These are phyloP conservation scores for Oryza meridionalis DNA, from an alignment of 176 grass and related monocot genomes.

Conservation along the genomic window DNA sequence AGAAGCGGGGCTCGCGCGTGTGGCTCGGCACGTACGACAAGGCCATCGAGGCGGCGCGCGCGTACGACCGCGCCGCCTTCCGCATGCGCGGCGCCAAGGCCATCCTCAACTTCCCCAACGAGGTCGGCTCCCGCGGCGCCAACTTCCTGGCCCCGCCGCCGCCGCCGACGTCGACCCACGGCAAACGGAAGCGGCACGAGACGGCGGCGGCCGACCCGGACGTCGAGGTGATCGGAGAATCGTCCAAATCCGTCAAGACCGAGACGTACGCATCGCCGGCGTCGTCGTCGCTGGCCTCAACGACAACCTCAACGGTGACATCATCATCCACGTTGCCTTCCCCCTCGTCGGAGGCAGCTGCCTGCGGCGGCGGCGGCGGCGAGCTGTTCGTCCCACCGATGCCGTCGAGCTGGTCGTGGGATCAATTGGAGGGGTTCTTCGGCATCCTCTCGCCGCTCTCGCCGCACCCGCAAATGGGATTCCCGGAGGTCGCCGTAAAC, in stretches of 20 bases:
- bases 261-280: constrained; percentile 34
- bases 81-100: constrained; percentile 77
- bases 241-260: constrained; percentile 30
- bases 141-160: constrained; percentile 28
- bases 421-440: constrained; percentile 45
- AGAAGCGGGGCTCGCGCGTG: constrained; percentile 69
- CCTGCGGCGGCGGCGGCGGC: not conserved
- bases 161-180: not conserved
- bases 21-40: constrained; percentile 97
- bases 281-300: constrained; percentile 16
- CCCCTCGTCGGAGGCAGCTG: constrained; percentile 7
- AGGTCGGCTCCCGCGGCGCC: constrained; percentile 48
- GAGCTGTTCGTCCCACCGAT: constrained; percentile 45
- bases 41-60: constrained; percentile 75
- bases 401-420: constrained; percentile 52
- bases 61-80: constrained; percentile 86
- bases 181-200: constrained; percentile 43
- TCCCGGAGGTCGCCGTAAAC: constrained; percentile 55
- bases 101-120: constrained; percentile 94
- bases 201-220: not conserved
- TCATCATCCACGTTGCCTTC: constrained; percentile 19
- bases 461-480: constrained; percentile 50
- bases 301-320: constrained; percentile 49
- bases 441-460: constrained; percentile 56
- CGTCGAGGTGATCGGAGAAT: not conserved